Conservation (phyloP, 2,329 filamentous ascomycete genomes). For the Claviceps purpurea region DNA sequence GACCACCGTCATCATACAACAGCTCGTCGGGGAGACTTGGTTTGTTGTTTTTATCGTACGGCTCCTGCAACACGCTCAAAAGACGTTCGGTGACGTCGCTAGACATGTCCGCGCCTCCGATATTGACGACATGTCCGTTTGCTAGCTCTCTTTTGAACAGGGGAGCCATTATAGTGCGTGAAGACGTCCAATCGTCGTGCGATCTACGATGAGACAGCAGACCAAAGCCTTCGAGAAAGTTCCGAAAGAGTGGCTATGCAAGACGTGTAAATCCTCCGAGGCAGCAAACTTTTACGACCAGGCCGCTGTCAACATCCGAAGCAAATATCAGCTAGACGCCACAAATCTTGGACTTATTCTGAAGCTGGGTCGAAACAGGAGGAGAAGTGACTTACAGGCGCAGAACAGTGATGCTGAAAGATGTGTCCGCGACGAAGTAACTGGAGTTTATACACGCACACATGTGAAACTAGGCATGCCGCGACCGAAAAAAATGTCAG, state of each 20-base stretch:
- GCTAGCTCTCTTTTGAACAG: background rate
- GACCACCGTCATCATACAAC: slow-evolving; percentile 24
- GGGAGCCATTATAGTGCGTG: background rate
- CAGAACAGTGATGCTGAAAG: background rate
- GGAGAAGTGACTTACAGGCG: background rate
- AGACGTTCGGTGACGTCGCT: slow-evolving; percentile 16
- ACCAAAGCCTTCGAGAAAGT: background rate
- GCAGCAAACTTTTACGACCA: background rate
- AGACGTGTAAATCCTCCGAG: background rate
- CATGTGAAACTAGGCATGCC: background rate
- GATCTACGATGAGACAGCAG: background rate
- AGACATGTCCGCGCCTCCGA: slow-evolving; percentile 23
- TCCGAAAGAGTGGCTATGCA: no score
- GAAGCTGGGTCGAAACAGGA: background rate
- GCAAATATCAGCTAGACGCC: background rate
- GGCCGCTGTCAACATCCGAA: background rate
- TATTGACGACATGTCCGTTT: slow-evolving; percentile 24
- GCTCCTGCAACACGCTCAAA: slow-evolving; percentile 12
- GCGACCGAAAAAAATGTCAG: background rate
- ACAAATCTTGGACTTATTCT: background rate
- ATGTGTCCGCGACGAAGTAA: background rate
- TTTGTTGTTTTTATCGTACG: slow-evolving; percentile 12
- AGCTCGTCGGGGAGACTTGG: slow-evolving; percentile 26
- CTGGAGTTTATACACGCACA: background rate
- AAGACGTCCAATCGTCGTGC: background rate